These are phyloP conservation scores for Ceratorhiza oryzae-sativae DNA, from an alignment of 1,284 basidiomycete genomes.

Conservation along the genomic window DNA sequence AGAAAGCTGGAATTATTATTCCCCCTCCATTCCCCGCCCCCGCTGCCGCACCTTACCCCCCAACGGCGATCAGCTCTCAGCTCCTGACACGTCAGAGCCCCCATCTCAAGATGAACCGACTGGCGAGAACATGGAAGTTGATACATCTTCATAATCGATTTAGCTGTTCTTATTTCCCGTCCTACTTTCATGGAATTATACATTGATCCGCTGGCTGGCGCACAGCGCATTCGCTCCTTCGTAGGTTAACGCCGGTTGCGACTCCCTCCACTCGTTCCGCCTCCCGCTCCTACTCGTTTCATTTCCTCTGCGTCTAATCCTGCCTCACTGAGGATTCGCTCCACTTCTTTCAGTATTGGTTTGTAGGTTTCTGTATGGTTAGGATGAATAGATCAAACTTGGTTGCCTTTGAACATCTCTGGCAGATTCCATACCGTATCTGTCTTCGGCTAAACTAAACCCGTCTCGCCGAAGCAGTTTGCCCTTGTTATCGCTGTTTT, in stretches of 20 bases:
- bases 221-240: background rate
- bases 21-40: background rate
- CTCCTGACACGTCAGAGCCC: slow-evolving; percentile 22
- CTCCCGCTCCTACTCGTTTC: slow-evolving; percentile 54
- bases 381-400: slow-evolving; percentile 40
- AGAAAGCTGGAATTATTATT: slow-evolving; percentile 46
- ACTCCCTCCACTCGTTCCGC: slow-evolving; percentile 28
- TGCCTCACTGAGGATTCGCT: slow-evolving; percentile 83
- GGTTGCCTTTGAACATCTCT: background rate
- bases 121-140: slow-evolving; percentile 13
- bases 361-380: slow-evolving; percentile 67
- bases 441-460: slow-evolving; percentile 73
- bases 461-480: slow-evolving; percentile 83
- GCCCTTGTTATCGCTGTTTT: slow-evolving; percentile 69
- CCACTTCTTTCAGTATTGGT: slow-evolving; percentile 80
- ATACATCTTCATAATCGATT: background rate
- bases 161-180: background rate
- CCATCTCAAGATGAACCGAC: slow-evolving; percentile 34
- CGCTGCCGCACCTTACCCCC: background rate
- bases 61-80: background rate
- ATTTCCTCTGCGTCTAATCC: slow-evolving; percentile 88
- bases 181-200: background rate
- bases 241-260: slow-evolving; percentile 39
- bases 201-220: background rate
- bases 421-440: slow-evolving; percentile 61